These are phyloP conservation scores for Musa troglodytarum DNA, from an alignment of 176 grass and related monocot species.

Conservation along the genomic window DNA sequence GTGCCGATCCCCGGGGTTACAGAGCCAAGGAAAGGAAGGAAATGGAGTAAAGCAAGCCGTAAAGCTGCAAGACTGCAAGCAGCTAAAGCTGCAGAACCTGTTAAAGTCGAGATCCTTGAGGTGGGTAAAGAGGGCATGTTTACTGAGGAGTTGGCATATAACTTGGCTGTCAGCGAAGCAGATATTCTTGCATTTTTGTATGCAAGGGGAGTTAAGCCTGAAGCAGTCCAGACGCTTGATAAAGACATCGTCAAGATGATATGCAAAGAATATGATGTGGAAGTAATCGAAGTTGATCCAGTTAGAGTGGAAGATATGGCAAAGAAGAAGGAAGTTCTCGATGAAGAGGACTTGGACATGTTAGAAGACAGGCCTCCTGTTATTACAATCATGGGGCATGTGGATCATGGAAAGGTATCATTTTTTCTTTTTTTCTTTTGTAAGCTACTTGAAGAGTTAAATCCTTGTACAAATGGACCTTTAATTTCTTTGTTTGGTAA, in stretches of 20 bases:
- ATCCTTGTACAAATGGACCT: conserved; percentile 12
- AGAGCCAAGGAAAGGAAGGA: conserved; percentile 64
- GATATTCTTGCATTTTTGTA: conserved; percentile 66
- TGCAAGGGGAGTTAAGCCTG: conserved; percentile 43
- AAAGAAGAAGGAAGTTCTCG: conserved; percentile 84
- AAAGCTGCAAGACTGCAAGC: conserved; percentile 61
- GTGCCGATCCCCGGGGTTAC: conserved; percentile 44
- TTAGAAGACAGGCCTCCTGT: conserved; percentile 81
- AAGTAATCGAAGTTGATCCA: conserved; percentile 69
- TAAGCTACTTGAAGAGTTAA: conserved; percentile 11
- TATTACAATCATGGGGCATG: conserved; percentile 99
- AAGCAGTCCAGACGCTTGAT: conserved; percentile 56
- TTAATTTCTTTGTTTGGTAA: conserved; percentile 10
- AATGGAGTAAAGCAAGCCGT: conserved; percentile 72
- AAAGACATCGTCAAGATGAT: conserved; percentile 95
- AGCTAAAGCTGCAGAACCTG: conserved; percentile 60
- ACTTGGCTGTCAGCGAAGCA: conserved; percentile 54
- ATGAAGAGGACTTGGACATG: conserved; percentile 79
- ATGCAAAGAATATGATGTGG: conserved; percentile 91
- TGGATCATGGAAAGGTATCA: conserved; percentile 95
- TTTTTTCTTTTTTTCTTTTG: background rate
- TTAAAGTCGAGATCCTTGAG: conserved; percentile 96
- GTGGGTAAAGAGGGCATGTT: conserved; percentile 82
- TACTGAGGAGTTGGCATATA: conserved; percentile 71
- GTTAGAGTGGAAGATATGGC: conserved; percentile 82